Evolutionary conservation across 1,139 yeast genomes (phyloP), one percentile per base, ranked within the genome.

Genomic region (Lodderomyces pseudojiufengensis): DNA sequence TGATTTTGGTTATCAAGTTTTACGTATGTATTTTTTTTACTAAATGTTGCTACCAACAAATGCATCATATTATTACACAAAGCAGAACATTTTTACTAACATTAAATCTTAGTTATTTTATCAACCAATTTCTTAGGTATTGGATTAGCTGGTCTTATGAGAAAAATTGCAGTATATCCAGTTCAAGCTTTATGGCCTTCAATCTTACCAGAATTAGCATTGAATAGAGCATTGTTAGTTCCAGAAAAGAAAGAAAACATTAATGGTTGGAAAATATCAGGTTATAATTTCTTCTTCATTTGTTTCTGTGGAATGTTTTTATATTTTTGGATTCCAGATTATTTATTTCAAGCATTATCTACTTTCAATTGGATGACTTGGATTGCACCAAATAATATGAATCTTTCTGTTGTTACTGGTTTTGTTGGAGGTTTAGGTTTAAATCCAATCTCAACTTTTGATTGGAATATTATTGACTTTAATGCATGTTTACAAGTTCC

Each of bases 121-220:
- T 64, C 80, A 3, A 70, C 82, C 4, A 81, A 79, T 50, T 72
- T 70, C 43, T 52, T 80, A 50, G 87, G 87, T 22, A 72, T 78
- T 45, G 82, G 83, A 2, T 66, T 78, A 48, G 81, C 84, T 25
- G 84, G 86, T 40, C 49, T 80, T 16, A 56, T 77, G 55, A 67
- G 84, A 49, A 68, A 67, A 38, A 67, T 79, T 45, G 70, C 74
- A 10, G 68, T 80, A 12, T 78, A 78, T 48, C 84, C 85, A n/a
- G 59, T 66, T 13, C 64, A 67, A 38, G 64, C 78, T 29, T 53
- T 78, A 38, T 79, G 84, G 81, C 84, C 84, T 38, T 63, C 73
- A 10, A 51, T 65, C 28, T 52, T 78, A 44, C 80, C 81, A 14
- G 67, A 76, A 4, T 51, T 79, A 20, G 80, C 85, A n/a, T 57